A percentile compares a stretch with the other conserved stretches of the same genome.
These are phyloP conservation scores for Somion occarium DNA, from an alignment of 1,284 basidiomycete genomes.

Conservation along the genomic window DNA sequence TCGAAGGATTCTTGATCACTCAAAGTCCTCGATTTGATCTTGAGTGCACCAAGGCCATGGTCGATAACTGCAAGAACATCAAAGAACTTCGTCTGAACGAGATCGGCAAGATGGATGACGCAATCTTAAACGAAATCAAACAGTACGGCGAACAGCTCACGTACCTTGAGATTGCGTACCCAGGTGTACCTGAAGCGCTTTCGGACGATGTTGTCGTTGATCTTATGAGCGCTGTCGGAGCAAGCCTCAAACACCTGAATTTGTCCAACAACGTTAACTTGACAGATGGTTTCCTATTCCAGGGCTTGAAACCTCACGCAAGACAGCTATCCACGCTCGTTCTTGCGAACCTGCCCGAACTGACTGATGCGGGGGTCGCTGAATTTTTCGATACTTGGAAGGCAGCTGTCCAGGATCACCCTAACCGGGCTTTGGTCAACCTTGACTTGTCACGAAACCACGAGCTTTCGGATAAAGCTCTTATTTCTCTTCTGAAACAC, in stretches of 20 bases:
- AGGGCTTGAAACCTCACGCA: conserved; percentile 57
- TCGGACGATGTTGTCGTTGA: conserved; percentile 45
- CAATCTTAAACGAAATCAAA: conserved; percentile 53
- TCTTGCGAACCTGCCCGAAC: conserved; percentile 37
- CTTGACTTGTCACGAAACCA: conserved; percentile 64
- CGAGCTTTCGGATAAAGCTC: conserved; percentile 50
- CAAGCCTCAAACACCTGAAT: conserved; percentile 47
- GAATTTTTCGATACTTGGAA: conserved; percentile 49
- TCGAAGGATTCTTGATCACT: conserved; percentile 75
- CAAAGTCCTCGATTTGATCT: conserved; percentile 88
- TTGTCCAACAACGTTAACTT: conserved; percentile 61
- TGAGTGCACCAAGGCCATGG: conserved; percentile 63
- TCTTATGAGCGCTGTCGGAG: conserved; percentile 40
- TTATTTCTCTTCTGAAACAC: conserved; percentile 66
- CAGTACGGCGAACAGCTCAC: conserved; percentile 40
- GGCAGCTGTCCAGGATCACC: conserved; percentile 10
- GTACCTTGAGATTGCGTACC: conserved; percentile 46
- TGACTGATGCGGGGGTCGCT: neutral
- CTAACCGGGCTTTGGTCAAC: conserved; percentile 42
- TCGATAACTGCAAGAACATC: conserved; percentile 57
- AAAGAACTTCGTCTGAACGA: conserved; percentile 76
- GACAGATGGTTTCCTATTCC: conserved; percentile 51
- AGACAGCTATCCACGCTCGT: conserved; percentile 50
- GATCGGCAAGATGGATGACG: conserved; percentile 68
- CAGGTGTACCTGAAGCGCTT: conserved; percentile 29